Percentiles rank a stretch among this genome's conserved stretches.
These are phyloP conservation scores for Eimeria necatrix DNA, from an alignment of 169 alveolate species.

Conservation along the genomic window DNA sequence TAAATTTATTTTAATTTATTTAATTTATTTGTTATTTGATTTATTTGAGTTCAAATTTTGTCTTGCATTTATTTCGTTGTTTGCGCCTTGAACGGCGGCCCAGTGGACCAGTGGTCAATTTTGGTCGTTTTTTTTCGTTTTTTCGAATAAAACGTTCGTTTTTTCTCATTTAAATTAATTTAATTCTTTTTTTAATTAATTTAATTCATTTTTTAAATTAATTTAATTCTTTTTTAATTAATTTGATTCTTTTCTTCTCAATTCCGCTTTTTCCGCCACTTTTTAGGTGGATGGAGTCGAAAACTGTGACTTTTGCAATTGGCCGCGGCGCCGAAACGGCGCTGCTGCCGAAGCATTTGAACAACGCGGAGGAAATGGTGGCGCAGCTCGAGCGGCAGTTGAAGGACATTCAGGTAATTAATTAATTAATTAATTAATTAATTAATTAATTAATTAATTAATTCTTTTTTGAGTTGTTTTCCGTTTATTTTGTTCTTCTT, in stretches of 20 bases:
- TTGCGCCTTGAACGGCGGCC: no score
- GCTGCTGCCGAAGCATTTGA: slow-evolving; percentile 77
- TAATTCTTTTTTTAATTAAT: no score
- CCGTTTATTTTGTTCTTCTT: not conserved
- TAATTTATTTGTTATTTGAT: no score
- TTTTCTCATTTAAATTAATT: no score
- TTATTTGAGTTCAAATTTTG: no score
- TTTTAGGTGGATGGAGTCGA: slow-evolving; percentile 75
- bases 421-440: not conserved
- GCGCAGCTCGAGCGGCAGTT: slow-evolving; percentile 45
- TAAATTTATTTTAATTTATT: not conserved
- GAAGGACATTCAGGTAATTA: slow-evolving; percentile 67
- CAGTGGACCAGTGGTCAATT: no score
- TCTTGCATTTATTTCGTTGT: no score
- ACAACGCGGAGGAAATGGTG: slow-evolving; percentile 59
- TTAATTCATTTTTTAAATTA: not conserved
- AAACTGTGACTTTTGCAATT: slow-evolving; percentile 83
- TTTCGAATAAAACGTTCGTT: no score
- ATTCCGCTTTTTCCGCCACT: not conserved
- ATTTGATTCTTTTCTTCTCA: not conserved
- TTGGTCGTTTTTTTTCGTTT: no score
- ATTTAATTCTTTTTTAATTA: not conserved
- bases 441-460: not conserved
- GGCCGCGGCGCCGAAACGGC: slow-evolving; percentile 85
- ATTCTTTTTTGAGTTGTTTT: not conserved